phyloP scores from a whole-genome alignment of 208 protist genomes.

The Wallacemonas sp. region DNA sequence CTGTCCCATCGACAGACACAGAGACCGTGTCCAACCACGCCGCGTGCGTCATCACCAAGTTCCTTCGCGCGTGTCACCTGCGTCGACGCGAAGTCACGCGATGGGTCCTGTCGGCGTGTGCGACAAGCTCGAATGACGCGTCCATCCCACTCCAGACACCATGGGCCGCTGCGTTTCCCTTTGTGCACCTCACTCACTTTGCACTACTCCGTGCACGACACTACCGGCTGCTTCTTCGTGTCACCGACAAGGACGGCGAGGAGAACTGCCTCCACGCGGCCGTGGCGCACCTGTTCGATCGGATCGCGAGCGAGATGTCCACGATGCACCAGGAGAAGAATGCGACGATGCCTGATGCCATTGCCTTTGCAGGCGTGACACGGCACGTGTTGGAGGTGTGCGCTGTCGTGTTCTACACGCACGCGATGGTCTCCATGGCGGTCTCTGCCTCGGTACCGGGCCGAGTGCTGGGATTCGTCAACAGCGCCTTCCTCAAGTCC shows the following conservation, averaged over 20 bases:
- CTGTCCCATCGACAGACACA: neutral
- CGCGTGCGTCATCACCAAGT: neutral
- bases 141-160: too few species aligned
- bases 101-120: neutral
- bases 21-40: neutral
- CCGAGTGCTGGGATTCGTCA: neutral
- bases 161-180: neutral
- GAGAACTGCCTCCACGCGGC: neutral
- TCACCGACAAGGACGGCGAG: neutral
- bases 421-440: neutral
- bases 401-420: constrained; percentile 9
- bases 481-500: constrained; percentile 6
- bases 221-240: neutral
- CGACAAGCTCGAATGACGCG: too few species aligned
- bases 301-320: neutral
- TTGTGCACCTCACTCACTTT: constrained; percentile 3
- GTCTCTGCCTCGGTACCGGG: neutral
- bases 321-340: neutral
- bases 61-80: neutral
- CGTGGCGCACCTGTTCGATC: neutral
- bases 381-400: neutral
- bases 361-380: neutral
- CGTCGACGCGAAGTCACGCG: neutral
- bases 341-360: too few species aligned
- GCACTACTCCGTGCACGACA: neutral